Conservation (phyloP, 1,284 basidiomycete genomes). For the Ganoderma lucidum region DNA sequence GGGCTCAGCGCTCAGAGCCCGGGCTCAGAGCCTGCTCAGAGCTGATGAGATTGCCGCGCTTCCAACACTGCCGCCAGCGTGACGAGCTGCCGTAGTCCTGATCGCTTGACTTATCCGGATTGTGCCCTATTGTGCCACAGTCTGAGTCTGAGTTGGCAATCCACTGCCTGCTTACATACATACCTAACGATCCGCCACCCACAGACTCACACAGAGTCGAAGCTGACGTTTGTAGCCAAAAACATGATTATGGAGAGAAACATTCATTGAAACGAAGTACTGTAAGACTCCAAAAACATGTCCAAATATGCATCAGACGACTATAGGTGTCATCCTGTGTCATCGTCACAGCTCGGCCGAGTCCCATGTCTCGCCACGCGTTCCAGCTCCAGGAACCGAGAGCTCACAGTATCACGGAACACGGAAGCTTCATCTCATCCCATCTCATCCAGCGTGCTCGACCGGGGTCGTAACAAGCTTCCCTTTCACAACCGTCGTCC, state of each 20-base stretch:
- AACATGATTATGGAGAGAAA: background rate
- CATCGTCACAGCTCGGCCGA: slow-evolving; percentile 2
- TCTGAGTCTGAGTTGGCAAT: too few relatives aligned
- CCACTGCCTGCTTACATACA: background rate
- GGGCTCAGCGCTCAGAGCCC: background rate
- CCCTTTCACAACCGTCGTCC: slow-evolving; percentile 83
- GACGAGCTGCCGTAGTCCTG: slow-evolving; percentile 1
- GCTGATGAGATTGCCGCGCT: slow-evolving; percentile 7
- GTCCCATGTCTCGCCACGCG: background rate
- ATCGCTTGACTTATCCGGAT: slow-evolving; percentile 10
- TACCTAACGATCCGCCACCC: background rate
- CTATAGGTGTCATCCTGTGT: background rate
- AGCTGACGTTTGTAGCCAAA: background rate
- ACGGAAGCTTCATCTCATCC: background rate
- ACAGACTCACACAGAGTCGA: background rate
- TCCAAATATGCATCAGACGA: slow-evolving; percentile 3
- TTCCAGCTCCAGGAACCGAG: background rate
- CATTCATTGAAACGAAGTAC: slow-evolving; percentile 1
- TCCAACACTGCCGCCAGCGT: background rate
- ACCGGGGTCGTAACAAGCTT: slow-evolving; percentile 89
- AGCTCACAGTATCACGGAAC: background rate
- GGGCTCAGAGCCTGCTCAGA: background rate
- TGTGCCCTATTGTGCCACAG: background rate
- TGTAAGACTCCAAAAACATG: slow-evolving; percentile 3
- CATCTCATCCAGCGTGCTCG: slow-evolving; percentile 80